These are phyloP conservation scores for Jatropha podagrica DNA, from an alignment of 441 rosid genomes.

Conservation along the genomic window DNA sequence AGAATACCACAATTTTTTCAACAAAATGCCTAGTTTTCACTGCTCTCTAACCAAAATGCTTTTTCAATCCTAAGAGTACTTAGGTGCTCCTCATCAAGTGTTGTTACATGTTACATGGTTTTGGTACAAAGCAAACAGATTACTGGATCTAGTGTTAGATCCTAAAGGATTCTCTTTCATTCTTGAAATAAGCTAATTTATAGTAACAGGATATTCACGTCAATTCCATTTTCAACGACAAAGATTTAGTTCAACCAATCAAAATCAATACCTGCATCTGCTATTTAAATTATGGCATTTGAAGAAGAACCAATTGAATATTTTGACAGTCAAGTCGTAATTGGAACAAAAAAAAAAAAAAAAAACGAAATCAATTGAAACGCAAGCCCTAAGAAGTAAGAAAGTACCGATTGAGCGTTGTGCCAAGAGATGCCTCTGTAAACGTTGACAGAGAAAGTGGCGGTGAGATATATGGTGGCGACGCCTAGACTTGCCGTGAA, in stretches of 20 bases:
- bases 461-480: constrained; percentile 69
- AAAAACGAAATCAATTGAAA: neutral
- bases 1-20: neutral
- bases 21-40: neutral
- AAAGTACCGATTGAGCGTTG: constrained; percentile 59
- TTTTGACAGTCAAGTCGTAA: neutral
- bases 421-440: constrained; percentile 80
- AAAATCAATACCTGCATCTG: no score
- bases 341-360: neutral
- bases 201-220: neutral
- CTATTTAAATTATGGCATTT: no score
- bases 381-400: neutral
- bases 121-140: neutral
- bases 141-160: neutral
- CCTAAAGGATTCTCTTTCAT: neutral
- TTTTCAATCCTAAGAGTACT: neutral
- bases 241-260: neutral
- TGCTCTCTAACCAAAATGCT: neutral
- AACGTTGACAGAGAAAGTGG: constrained; percentile 71
- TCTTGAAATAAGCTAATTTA: neutral
- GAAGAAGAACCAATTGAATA: no score
- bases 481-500: constrained; percentile 76
- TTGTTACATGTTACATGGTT: neutral
- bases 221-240: neutral
- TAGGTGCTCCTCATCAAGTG: neutral